Conservation (phyloP, 352 stramenopile species). For the Aphanomyces astaci region DNA sequence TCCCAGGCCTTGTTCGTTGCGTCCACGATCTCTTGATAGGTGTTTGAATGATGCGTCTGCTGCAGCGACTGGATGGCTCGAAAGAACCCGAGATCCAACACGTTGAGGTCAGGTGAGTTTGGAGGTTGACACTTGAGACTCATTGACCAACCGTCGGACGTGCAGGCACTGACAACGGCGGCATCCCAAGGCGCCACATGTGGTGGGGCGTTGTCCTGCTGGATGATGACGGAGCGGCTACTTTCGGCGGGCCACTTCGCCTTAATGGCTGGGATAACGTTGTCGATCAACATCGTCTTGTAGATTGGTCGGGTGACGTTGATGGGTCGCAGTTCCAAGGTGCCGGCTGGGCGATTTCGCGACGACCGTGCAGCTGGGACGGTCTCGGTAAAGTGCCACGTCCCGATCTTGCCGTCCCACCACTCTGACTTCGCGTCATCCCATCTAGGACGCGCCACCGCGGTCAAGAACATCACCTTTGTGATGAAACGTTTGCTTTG, state of each 20-base stretch:
- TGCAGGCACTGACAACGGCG: neutral
- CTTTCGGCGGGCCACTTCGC: neutral
- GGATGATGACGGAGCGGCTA: neutral
- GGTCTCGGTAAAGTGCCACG: too few species aligned
- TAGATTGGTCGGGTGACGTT: slow-evolving; percentile 21
- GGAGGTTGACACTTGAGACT: slow-evolving; percentile 14
- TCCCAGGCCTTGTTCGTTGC: neutral
- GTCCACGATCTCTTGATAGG: neutral
- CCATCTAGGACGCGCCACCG: slow-evolving; percentile 2
- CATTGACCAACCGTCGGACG: neutral
- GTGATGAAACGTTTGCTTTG: neutral
- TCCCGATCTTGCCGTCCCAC: slow-evolving; percentile 2
- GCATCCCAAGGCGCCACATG: neutral
- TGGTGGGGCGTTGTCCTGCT: neutral
- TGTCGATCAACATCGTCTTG: slow-evolving; percentile 7
- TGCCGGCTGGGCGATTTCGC: slow-evolving; percentile 24
- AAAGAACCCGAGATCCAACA: slow-evolving; percentile 28
- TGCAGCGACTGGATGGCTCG: slow-evolving; percentile 24
- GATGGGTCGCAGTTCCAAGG: slow-evolving; percentile 22
- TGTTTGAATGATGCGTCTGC: slow-evolving; percentile 10
- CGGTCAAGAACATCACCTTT: too few species aligned
- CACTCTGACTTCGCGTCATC: neutral
- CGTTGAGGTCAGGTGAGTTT: slow-evolving; percentile 26
- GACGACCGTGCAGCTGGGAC: slow-evolving; percentile 22
- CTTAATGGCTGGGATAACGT: slow-evolving; percentile 27